Base-by-base conservation (phyloP, 768 basidiomycete species). In the Boletellus ananiceps region DNA sequence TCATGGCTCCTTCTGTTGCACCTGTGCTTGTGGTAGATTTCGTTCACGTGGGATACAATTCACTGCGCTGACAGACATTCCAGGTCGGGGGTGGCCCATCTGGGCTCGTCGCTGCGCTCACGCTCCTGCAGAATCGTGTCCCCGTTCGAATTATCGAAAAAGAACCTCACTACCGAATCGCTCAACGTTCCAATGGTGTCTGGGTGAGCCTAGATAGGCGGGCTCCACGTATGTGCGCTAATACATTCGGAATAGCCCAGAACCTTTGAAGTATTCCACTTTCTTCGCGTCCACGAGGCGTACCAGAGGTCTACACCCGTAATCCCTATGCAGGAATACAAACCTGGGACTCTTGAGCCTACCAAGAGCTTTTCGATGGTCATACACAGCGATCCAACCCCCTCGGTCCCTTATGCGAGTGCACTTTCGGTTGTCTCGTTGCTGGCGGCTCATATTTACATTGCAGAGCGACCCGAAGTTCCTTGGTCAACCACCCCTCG, bases 141-240 rank as follows among this genome's bases (percentile, higher is more conserved):
- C 69, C 74, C 7, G 74, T 81, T 7, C 75, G 78, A 16, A 71
- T 83, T 19, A 74, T 82, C 37, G 74, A 82, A 46, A 78, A 76
- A 51, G 70, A 69, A 44, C 56, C 65, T 0, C 44, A 62, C 1
- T 64, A 69, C 11, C 67, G 61, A 8, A 53, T 69, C n/a, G 73
- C 72, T 4, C 69, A 73, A 48, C 71, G 75, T 2, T 71, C 68
- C 6, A 61, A 62, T 4, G 73, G 67, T 1, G 54, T 78, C 19
- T 72, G 71, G 69, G 74, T 72, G 37, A 23, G 63, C 32, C 40
- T 3, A 15, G 16, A 27, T 25, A 2, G 6, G 8, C 4, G 4
- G 7, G 8, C 32, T 4, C 1, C 29, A 29, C 9, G 29, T 29
- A 29, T 11, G 8, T 29, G 29, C 29, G 11, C 29, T 11, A 9